These are phyloP conservation scores for Saccharomyces pastorianus DNA, from an alignment of 1,139 yeast species.

Conservation along the genomic window DNA sequence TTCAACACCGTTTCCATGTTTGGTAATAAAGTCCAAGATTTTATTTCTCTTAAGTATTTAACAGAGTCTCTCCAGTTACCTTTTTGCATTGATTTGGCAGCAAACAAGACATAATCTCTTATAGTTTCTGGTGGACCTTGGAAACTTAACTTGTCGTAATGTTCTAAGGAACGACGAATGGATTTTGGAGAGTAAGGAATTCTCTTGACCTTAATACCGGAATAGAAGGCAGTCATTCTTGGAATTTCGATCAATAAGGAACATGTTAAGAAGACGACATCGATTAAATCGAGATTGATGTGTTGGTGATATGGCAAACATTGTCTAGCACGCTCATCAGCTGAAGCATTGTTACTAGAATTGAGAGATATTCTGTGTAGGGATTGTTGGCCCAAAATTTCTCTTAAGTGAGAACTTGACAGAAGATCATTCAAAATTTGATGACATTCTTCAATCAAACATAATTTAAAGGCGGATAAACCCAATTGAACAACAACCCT, in stretches of 20 bases:
- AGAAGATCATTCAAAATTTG: slow-evolving; percentile 84
- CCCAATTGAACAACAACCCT: slow-evolving; percentile 95
- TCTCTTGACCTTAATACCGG: slow-evolving; percentile 52
- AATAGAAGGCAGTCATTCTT: slow-evolving; percentile 56
- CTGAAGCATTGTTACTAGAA: slow-evolving; percentile 38
- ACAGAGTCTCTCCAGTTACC: slow-evolving; percentile 87
- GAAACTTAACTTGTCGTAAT: slow-evolving; percentile 89
- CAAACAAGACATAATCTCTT: slow-evolving; percentile 87
- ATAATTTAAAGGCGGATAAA: slow-evolving; percentile 87
- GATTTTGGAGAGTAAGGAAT: slow-evolving; percentile 62
- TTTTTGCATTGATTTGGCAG: slow-evolving; percentile 78
- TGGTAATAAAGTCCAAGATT: slow-evolving; percentile 83
- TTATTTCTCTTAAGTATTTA: slow-evolving; percentile 63
- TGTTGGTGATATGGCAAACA: slow-evolving; percentile 97
- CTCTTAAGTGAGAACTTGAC: slow-evolving; percentile 79
- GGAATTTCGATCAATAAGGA: slow-evolving; percentile 91
- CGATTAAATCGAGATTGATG: slow-evolving; percentile 88
- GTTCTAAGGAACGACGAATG: slow-evolving; percentile 85
- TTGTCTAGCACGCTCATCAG: slow-evolving; percentile 48
- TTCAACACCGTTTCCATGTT: slow-evolving; percentile 56
- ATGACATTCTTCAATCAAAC: slow-evolving; percentile 79
- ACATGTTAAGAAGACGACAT: slow-evolving; percentile 86
- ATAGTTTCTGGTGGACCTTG: slow-evolving; percentile 98
- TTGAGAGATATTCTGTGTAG: slow-evolving; percentile 44
- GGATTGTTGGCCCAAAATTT: slow-evolving; percentile 83